A percentile compares a stretch with the other conserved stretches of the same genome.
These are phyloP conservation scores for Aristolochia californica DNA, from an alignment of 164 flowering plant species.

Conservation along the genomic window DNA sequence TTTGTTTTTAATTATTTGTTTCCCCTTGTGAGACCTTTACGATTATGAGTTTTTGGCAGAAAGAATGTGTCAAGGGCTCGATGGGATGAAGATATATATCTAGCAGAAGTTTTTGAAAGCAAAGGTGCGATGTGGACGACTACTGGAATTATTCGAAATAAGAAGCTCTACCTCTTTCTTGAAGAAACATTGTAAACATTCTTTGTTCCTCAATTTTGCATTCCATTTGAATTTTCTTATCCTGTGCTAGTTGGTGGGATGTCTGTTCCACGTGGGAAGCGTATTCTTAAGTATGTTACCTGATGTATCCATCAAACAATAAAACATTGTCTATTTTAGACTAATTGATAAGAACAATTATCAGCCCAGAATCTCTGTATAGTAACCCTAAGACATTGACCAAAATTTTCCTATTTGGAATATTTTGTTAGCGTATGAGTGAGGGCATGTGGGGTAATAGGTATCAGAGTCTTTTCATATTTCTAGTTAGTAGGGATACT, in stretches of 20 bases:
- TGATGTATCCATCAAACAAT: no score
- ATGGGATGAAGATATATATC: constrained; percentile 53
- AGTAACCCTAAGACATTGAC: no score
- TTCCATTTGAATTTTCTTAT: neutral
- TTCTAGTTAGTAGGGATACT: no score
- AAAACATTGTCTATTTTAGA: no score
- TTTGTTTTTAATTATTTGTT: neutral
- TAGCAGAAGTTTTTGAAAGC: constrained; percentile 62
- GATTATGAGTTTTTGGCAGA: constrained; percentile 19
- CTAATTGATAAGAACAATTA: no score
- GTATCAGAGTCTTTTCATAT: no score
- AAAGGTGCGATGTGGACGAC: constrained; percentile 62
- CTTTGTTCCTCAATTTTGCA: neutral
- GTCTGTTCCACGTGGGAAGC: neutral
- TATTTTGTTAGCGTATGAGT: no score
- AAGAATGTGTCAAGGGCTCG: constrained; percentile 44
- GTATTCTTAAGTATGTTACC: no score
- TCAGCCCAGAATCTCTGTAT: no score
- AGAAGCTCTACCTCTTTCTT: constrained; percentile 49
- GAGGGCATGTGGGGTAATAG: no score
- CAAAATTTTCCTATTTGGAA: no score
- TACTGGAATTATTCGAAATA: constrained; percentile 55
- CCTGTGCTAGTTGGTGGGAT: neutral
- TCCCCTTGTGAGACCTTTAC: neutral
- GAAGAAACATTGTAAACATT: constrained; percentile 68